phyloP scores from a whole-genome alignment of 345 rosid species.

The Eucalyptus virginea region DNA sequence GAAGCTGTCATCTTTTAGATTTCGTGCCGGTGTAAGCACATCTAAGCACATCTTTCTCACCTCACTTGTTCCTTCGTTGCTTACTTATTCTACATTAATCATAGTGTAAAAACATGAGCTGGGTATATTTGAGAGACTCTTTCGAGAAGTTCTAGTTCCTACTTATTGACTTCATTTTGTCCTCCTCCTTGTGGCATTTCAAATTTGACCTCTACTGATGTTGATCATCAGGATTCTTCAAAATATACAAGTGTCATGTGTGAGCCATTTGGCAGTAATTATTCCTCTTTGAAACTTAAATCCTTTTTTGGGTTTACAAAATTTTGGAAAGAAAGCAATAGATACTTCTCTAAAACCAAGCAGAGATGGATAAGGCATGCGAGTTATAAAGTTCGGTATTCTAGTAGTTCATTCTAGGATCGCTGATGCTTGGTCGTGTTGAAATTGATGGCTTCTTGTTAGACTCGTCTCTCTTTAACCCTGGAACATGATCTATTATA shows the following conservation, averaged over 20 bases:
- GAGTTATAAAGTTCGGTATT: background rate
- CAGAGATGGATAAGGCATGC: background rate
- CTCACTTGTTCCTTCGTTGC: background rate
- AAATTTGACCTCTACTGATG: background rate
- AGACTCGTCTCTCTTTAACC: background rate
- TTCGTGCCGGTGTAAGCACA: background rate
- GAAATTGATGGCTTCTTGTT: background rate
- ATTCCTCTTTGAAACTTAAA: background rate
- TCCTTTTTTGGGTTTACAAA: background rate
- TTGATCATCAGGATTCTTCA: background rate
- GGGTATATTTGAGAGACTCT: background rate
- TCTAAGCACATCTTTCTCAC: background rate
- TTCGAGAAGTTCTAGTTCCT: background rate
- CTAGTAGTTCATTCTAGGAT: background rate
- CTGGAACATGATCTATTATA: background rate
- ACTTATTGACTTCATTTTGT: background rate
- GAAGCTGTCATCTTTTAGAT: background rate
- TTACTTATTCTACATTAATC: background rate
- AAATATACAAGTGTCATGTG: background rate
- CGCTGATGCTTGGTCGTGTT: background rate
- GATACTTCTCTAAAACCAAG: background rate
- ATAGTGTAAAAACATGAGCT: background rate
- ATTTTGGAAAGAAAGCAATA: background rate
- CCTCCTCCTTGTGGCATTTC: background rate
- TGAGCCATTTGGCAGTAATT: background rate